phyloP scores from a whole-genome alignment of 2,329 filamentous ascomycete genomes.

The Cordyceps tenuipes region DNA sequence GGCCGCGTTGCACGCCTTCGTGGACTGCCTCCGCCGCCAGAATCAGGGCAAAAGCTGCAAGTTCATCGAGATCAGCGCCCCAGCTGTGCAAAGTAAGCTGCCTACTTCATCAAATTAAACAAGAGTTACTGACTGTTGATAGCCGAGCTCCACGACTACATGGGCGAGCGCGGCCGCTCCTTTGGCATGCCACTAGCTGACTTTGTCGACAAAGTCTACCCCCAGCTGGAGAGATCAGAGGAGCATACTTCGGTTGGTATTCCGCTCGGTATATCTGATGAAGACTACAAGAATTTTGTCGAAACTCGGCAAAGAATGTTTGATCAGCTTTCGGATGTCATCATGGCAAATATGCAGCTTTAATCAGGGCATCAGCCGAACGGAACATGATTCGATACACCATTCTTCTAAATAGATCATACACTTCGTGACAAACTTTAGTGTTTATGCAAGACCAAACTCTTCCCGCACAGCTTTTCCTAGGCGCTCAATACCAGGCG shows the following conservation, averaged over 20 bases:
- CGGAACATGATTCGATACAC: not conserved
- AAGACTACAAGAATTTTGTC: slow-evolving; percentile 5
- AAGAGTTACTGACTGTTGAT: not conserved
- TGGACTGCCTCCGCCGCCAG: slow-evolving; percentile 16
- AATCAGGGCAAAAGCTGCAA: slow-evolving; percentile 13
- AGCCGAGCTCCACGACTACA: slow-evolving; percentile 15
- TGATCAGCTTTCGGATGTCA: slow-evolving; percentile 2
- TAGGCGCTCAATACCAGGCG: slow-evolving; percentile 9
- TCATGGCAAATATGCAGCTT: not conserved
- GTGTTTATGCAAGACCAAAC: not conserved
- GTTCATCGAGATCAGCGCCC: slow-evolving; percentile 16
- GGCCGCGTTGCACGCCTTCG: slow-evolving; percentile 17
- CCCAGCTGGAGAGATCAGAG: slow-evolving; percentile 30
- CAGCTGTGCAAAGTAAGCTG: slow-evolving; percentile 16
- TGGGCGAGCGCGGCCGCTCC: slow-evolving; percentile 6
- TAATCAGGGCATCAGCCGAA: not conserved
- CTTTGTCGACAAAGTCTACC: slow-evolving; percentile 39
- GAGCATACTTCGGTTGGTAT: slow-evolving; percentile 22
- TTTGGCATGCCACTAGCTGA: slow-evolving; percentile 27
- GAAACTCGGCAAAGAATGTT: slow-evolving; percentile 7
- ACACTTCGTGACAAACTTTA: not conserved
- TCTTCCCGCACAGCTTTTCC: slow-evolving; percentile 7
- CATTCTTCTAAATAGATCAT: not conserved
- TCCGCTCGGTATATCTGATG: not conserved
- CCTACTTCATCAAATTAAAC: not conserved